Percentiles rank a stretch among this genome's conserved stretches.
Evolutionary conservation across 164 flowering plant genomes (phyloP).

Genomic region (Protea cynaroides): DNA sequence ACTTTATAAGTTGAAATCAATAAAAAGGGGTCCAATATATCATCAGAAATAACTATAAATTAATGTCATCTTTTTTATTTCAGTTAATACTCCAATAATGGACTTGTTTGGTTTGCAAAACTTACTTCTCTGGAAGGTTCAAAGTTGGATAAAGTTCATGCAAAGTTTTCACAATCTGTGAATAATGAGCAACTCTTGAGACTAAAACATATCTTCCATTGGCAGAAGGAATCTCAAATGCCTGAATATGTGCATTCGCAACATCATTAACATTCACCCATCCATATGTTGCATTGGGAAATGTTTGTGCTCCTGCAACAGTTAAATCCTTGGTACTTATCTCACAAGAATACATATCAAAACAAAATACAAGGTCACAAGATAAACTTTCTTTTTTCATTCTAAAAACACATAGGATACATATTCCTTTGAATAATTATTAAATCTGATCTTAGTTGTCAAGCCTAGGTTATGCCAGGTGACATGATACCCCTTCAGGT

Average conservation of each 20-base stretch:
- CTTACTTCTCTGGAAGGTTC: conserved; percentile 46
- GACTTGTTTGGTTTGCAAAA: too few relatives aligned
- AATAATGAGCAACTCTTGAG: conserved; percentile 31
- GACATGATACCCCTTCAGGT: too few relatives aligned
- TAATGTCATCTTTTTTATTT: too few relatives aligned
- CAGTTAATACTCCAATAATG: too few relatives aligned
- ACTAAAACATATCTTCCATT: conserved; percentile 57
- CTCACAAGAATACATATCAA: not conserved
- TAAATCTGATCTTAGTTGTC: not conserved
- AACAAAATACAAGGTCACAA: too few relatives aligned
- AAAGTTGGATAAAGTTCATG: conserved; percentile 36
- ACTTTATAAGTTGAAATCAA: too few relatives aligned
- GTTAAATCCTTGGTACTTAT: not conserved
- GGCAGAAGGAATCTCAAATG: conserved; percentile 56
- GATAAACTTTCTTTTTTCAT: too few relatives aligned
- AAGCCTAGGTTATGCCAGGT: too few relatives aligned
- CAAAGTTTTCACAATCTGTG: conserved; percentile 35
- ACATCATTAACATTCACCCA: conserved; percentile 62
- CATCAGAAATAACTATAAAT: too few relatives aligned
- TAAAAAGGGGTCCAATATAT: too few relatives aligned
- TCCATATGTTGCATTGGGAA: conserved; percentile 28
- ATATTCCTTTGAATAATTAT: too few relatives aligned
- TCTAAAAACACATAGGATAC: too few relatives aligned
- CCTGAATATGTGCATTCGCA: conserved; percentile 54
- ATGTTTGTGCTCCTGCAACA: conserved; percentile 35